These are phyloP conservation scores for Avicennia marina DNA, from an alignment of 257 asterid genomes.

Conservation along the genomic window DNA sequence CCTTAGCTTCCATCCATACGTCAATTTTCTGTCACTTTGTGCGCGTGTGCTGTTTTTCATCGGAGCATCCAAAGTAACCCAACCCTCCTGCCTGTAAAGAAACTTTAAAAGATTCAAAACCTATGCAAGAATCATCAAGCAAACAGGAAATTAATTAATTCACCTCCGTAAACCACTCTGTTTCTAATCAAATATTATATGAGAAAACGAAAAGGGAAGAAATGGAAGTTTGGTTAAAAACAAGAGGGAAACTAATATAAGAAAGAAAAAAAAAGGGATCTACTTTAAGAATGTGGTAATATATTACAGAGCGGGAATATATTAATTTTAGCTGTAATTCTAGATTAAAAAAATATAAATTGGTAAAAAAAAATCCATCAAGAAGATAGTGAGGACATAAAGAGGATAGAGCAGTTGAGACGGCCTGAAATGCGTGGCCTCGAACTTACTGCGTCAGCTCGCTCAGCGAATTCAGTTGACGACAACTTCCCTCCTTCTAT, in stretches of 20 bases:
- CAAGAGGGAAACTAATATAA: too few species aligned
- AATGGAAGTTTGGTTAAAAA: too few species aligned
- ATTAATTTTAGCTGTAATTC: too few species aligned
- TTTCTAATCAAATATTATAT: too few species aligned
- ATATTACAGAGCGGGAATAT: too few species aligned
- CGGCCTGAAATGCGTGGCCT: constrained; percentile 83
- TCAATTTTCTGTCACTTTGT: constrained; percentile 30
- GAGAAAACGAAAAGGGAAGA: not conserved
- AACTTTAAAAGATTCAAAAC: not conserved
- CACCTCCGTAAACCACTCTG: too few species aligned
- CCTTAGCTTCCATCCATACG: constrained; percentile 30
- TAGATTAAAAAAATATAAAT: too few species aligned
- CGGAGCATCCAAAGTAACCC: constrained; percentile 19
- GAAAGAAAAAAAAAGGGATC: too few species aligned
- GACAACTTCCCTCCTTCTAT: constrained; percentile 26
- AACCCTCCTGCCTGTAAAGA: constrained; percentile 12
- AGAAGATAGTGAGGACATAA: constrained; percentile 41
- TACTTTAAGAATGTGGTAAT: too few species aligned
- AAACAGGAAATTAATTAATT: too few species aligned
- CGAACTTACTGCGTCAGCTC: constrained; percentile 55
- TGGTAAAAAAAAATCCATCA: too few species aligned
- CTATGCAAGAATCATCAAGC: too few species aligned
- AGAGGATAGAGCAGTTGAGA: constrained; percentile 64
- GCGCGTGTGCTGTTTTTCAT: constrained; percentile 29
- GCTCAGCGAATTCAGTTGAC: constrained; percentile 13